phyloP scores from a whole-genome alignment of 2,329 filamentous ascomycete species.

The Teratosphaeria pseudoeucalypti region DNA sequence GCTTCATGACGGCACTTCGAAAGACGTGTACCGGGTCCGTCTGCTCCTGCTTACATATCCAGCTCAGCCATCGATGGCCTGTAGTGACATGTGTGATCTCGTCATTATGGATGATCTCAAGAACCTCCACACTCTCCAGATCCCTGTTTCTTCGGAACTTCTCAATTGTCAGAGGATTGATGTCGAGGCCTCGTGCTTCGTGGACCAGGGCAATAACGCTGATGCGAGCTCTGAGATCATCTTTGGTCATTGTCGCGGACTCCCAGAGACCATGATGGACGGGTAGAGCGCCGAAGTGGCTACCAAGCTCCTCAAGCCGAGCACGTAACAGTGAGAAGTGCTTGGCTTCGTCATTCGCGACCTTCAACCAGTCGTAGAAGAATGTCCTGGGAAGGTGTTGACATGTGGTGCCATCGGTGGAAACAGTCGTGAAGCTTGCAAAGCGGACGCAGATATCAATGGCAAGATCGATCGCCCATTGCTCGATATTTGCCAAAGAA shows the following conservation, averaged over 20 bases:
- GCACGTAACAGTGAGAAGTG: slow-evolving; percentile 6
- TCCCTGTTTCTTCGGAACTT: slow-evolving; percentile 8
- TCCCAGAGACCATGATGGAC: slow-evolving; percentile 10
- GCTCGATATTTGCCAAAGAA: slow-evolving; percentile 8
- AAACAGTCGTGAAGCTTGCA: slow-evolving; percentile 3
- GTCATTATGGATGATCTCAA: slow-evolving; percentile 8
- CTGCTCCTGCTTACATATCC: slow-evolving; percentile 7
- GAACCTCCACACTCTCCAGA: slow-evolving; percentile 6
- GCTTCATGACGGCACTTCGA: slow-evolving; percentile 2
- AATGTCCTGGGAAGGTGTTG: slow-evolving; percentile 6
- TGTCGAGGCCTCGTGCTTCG: slow-evolving; percentile 7
- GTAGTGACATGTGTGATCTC: slow-evolving; percentile 10
- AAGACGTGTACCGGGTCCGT: slow-evolving; percentile 9
- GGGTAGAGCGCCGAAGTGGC: slow-evolving; percentile 7
- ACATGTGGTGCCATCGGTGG: not conserved
- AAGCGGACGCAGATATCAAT: slow-evolving; percentile 9
- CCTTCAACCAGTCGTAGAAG: slow-evolving; percentile 10
- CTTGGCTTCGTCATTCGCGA: slow-evolving; percentile 9
- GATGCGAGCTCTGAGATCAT: slow-evolving; percentile 7
- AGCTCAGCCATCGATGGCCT: slow-evolving; percentile 8
- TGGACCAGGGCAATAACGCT: slow-evolving; percentile 9
- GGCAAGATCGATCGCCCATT: slow-evolving; percentile 9
- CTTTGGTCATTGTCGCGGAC: slow-evolving; percentile 4
- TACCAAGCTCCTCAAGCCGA: slow-evolving; percentile 6
- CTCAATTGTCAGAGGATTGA: slow-evolving; percentile 7